Evolutionary conservation across 2,329 filamentous ascomycete species (phyloP), one percentile per base, ranked within the genome.

Genomic region (Zasmidium citrigriseum): DNA sequence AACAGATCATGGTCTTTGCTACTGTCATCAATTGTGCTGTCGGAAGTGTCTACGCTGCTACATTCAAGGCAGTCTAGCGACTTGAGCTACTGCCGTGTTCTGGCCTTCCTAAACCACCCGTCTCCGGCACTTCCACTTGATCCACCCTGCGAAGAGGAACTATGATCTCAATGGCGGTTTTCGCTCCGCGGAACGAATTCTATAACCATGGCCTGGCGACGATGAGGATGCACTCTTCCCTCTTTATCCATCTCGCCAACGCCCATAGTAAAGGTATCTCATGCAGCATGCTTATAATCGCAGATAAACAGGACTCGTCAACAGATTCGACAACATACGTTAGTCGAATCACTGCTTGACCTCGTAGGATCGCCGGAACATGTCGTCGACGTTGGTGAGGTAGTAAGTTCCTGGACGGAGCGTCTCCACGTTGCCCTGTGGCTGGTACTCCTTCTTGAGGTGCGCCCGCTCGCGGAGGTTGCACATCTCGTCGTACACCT

Each of bases 401-500:
- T 82, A 82, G 72, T 82, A 82, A 7, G 79, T 80, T 52, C 78
- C 78, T 2, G 78, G 74, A 60, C 77, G 69, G 44, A 82, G 72
- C 52, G 71, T 75, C 29, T 80, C 78, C 34, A 71, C 65, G 61
- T 68, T 75, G 60, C 79, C 80, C 53, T 69, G 65, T 23, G 80
- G 80, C 58, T 72, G 76, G 72, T 77, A 82, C 67, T 76, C 72
- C 72, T 78, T 80, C 75, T 82, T 75, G 57, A 82, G 67, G 62
- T 82, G 79, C 50, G 80, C 80, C 61, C 76, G 73, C 73, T 81
- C 78, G 55, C 80, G 76, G 55, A 82, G 73, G 67, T 78, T 78
- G 76, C 80, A 82, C 77, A 80, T 80, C 78, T 81, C 75, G 51
- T 82, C 79, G 70, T 82, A 82, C 4, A 77, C 74, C 71, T 80